Conservation (phyloP, 768 basidiomycete species). For the Leccinum longicurvipes region DNA sequence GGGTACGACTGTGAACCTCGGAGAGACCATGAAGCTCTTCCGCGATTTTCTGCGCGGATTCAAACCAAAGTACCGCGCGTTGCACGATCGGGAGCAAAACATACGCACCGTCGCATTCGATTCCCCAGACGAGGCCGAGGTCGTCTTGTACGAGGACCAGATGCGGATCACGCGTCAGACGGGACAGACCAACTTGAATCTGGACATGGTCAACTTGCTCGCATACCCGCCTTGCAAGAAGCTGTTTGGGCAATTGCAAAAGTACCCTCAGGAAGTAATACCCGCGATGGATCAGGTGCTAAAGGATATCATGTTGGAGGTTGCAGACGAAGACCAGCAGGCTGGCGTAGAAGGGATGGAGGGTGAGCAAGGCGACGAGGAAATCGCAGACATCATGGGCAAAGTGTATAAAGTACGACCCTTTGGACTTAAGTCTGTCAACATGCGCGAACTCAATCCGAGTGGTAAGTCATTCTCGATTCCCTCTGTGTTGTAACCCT, state of each 20-base stretch:
- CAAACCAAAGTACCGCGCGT: conserved; percentile 84
- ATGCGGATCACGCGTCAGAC: conserved; percentile 85
- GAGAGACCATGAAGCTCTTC: conserved; percentile 89
- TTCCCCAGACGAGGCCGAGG: conserved; percentile 65
- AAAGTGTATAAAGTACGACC: conserved; percentile 93
- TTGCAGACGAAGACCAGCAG: conserved; percentile 78
- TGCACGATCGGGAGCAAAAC: conserved; percentile 64
- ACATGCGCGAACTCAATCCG: conserved; percentile 96
- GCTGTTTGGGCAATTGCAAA: conserved; percentile 77
- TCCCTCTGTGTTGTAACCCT: neutral
- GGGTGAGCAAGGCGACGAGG: conserved; percentile 73
- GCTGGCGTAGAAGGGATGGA: conserved; percentile 71
- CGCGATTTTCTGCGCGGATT: conserved; percentile 87
- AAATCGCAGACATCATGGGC: conserved; percentile 83
- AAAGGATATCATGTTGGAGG: conserved; percentile 88
- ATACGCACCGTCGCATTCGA: conserved; percentile 46
- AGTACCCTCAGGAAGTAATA: conserved; percentile 96
- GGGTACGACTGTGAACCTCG: conserved; percentile 94
- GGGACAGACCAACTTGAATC: conserved; percentile 89
- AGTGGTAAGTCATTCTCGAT: conserved; percentile 51
- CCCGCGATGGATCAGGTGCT: conserved; percentile 97
- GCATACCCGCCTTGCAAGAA: conserved; percentile 85
- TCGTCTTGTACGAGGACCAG: conserved; percentile 74
- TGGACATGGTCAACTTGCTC: conserved; percentile 82
- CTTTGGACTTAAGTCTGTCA: conserved; percentile 76